These are phyloP conservation scores for Citrus maxima DNA, from an alignment of 345 rosid genomes.

Conservation along the genomic window DNA sequence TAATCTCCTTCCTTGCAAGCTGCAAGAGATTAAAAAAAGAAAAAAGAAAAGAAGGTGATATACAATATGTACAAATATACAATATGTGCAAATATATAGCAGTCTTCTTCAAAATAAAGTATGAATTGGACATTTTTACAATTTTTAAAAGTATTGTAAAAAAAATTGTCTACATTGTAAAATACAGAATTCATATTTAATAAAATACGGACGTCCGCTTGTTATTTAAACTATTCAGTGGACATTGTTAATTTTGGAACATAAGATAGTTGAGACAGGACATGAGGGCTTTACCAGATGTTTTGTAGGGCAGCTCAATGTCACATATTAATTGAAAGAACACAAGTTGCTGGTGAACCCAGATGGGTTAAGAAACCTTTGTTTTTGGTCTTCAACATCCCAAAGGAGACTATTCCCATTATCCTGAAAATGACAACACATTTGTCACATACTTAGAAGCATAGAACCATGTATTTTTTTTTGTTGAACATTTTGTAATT, in stretches of 20 bases:
- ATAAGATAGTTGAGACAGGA: slow-evolving; percentile 22
- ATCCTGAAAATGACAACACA: slow-evolving; percentile 40
- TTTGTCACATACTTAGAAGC: slow-evolving; percentile 13
- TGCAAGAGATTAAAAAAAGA: slow-evolving; percentile 1
- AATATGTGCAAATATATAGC: not conserved
- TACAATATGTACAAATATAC: not conserved
- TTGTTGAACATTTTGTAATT: not conserved
- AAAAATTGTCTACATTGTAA: too few species aligned
- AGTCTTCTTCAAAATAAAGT: too few species aligned
- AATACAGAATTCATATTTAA: too few species aligned
- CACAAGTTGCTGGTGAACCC: slow-evolving; percentile 53
- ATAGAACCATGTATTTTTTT: not conserved
- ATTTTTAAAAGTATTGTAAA: too few species aligned
- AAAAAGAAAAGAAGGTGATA: too few species aligned
- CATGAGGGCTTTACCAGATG: slow-evolving; percentile 35
- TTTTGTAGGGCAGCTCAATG: slow-evolving; percentile 38
- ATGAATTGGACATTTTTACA: not conserved
- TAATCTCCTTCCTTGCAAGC: slow-evolving; percentile 27
- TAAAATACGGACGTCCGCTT: not conserved
- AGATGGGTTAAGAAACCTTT: slow-evolving; percentile 38
- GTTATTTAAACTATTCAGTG: not conserved
- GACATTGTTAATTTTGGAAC: not conserved
- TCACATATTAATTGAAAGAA: slow-evolving; percentile 44
- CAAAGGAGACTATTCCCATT: slow-evolving; percentile 30
- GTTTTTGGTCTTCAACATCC: slow-evolving; percentile 55